Base-by-base conservation (phyloP, 2,329 filamentous ascomycete genomes). In the Cytospora paraplurivora region DNA sequence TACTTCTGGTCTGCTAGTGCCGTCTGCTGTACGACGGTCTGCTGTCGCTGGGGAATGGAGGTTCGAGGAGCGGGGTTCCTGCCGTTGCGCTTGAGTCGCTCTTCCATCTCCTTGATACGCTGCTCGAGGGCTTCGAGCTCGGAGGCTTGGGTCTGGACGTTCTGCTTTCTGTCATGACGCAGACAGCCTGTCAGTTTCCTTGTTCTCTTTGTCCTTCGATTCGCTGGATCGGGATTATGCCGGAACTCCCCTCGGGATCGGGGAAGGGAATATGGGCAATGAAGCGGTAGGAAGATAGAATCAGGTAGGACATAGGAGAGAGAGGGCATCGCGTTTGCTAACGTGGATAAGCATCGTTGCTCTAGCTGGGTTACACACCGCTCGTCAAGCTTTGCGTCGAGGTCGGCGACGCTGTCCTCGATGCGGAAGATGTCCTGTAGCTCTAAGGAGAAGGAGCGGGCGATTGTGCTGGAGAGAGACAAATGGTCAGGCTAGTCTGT, bases 391-490 rank as follows among this genome's bases (percentile, higher is more conserved):
- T 90, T 86, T 74, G 89, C 69, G 65, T 72, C 72, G 35, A 74
- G 67, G 67, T 89, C 85, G 72, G 89, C 86, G 64, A 95, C 74
- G 69, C 88, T 89, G 76, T 88, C 89, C 70, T 95, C 91, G 73
- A 97, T 88, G 72, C 90, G 89, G 81, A 97, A 97, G 70, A 96
- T 89, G 74, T 92, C 89, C 81, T 94, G 90, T 66, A 97, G 82
- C 75, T 94, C 91, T 52, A 87, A 82, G 65, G 92, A 94, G 78
- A 97, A 97, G 73, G 90, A 92, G 71, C 87, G 89, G 60, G 93
- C 93, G 77, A 97, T 88, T 66, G 91, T 95, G 68, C 93, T 97
- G 77, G 54, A 67, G 65, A 64, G 53, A 68, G 59, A 27, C 27
- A 4, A 27, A 15, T n/a, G 53, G 67, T 69, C 56, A 69, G 68